phyloP scores from a whole-genome alignment of 306 rosid genomes.

The Phaseolus lunatus region DNA sequence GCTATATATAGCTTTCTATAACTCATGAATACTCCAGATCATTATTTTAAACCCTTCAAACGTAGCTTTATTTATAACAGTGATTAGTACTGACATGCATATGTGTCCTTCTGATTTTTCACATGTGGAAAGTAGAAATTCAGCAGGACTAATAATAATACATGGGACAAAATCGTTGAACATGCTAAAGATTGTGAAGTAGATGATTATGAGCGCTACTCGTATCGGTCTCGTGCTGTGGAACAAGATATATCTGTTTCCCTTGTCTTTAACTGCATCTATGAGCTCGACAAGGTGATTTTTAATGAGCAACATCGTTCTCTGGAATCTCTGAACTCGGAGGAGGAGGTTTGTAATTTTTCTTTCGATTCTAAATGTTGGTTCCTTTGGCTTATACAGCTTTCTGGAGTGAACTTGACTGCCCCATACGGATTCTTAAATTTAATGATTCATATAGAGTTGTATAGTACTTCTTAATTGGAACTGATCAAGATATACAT shows the following conservation, averaged over 20 bases:
- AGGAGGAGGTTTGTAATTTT: slow-evolving; percentile 29
- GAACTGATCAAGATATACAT: not conserved
- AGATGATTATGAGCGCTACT: slow-evolving; percentile 34
- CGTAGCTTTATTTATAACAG: too few relatives aligned
- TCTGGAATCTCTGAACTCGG: slow-evolving; percentile 7
- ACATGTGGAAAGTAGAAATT: slow-evolving; percentile 53
- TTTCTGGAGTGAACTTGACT: not conserved
- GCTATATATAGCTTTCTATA: too few relatives aligned
- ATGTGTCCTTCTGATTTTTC: not conserved
- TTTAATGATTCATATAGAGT: not conserved
- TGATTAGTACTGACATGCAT: not conserved
- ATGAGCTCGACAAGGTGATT: slow-evolving; percentile 42
- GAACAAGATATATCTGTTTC: not conserved
- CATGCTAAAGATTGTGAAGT: slow-evolving; percentile 56
- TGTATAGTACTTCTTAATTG: not conserved
- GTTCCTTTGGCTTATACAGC: not conserved
- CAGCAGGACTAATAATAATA: slow-evolving; percentile 14
- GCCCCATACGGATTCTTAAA: not conserved
- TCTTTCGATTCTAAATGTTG: not conserved
- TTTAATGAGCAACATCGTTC: slow-evolving; percentile 29
- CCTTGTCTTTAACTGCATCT: slow-evolving; percentile 51
- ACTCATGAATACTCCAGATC: too few relatives aligned
- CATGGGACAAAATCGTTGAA: slow-evolving; percentile 50
- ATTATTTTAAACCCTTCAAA: too few relatives aligned
- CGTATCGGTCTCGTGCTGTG: not conserved